Conservation (phyloP, 306 rosid genomes). For the Myrica gale region DNA sequence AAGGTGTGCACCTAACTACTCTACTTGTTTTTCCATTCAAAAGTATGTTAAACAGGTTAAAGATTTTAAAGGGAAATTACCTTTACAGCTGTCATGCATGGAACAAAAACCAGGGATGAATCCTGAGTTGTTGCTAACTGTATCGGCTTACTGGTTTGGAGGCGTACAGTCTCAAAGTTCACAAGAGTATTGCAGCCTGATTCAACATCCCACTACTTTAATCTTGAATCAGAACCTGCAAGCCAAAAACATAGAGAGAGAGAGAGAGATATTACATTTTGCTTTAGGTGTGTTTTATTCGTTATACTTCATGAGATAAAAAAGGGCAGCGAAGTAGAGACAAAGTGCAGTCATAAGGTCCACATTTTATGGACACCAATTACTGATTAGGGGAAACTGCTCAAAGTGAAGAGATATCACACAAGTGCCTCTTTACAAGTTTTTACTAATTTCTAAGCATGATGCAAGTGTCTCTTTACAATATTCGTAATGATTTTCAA, state of each 20-base stretch:
- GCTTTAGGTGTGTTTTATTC: not conserved
- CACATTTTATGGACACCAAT: not conserved
- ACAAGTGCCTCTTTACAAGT: not conserved
- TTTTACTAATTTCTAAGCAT: not conserved
- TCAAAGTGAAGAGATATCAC: not conserved
- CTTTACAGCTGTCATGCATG: slow-evolving; percentile 92
- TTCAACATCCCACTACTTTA: slow-evolving; percentile 86
- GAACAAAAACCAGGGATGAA: slow-evolving; percentile 72
- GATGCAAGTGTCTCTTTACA: not conserved
- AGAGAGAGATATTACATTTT: slow-evolving; percentile 5
- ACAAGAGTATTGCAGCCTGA: slow-evolving; percentile 94
- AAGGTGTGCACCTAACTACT: slow-evolving; percentile 18
- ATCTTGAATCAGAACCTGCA: slow-evolving; percentile 92
- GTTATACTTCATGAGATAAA: not conserved
- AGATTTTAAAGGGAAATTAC: slow-evolving; percentile 33
- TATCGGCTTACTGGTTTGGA: slow-evolving; percentile 81
- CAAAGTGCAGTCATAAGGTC: not conserved
- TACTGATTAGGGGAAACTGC: not conserved
- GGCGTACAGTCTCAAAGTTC: slow-evolving; percentile 84
- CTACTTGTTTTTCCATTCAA: slow-evolving; percentile 16
- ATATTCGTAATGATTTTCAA: not conserved
- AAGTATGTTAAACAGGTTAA: slow-evolving; percentile 16
- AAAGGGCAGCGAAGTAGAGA: not conserved
- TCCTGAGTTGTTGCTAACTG: slow-evolving; percentile 82
- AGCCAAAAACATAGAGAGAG: slow-evolving; percentile 18